A percentile compares a stretch with the other conserved stretches of the same genome.
Evolutionary conservation across 176 grass and related monocot species (phyloP).

Genomic region (Secale cereale): DNA sequence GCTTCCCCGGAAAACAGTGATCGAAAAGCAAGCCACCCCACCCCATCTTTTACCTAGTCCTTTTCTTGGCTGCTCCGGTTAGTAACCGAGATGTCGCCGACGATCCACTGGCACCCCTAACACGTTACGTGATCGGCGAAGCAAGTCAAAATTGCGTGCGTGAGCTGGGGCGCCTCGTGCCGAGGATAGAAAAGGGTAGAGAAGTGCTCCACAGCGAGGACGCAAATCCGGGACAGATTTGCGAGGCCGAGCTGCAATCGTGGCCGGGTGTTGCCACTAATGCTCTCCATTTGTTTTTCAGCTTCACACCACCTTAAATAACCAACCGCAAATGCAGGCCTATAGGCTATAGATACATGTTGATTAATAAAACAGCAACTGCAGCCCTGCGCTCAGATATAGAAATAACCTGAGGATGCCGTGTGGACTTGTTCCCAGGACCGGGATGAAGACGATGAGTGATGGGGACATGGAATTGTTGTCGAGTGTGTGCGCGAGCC

Average conservation of each 20-base stretch:
- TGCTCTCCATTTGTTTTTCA: not conserved
- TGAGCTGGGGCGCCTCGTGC: constrained; percentile 18
- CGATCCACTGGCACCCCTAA: no score
- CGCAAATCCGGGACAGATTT: not conserved
- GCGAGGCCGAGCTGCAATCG: not conserved
- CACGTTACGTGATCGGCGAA: not conserved
- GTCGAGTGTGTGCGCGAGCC: not conserved
- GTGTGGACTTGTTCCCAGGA: not conserved
- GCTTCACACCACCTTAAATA: not conserved
- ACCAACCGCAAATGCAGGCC: not conserved
- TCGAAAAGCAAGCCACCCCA: no score
- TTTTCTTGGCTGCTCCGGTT: no score
- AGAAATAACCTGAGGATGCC: not conserved
- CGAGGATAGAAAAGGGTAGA: not conserved
- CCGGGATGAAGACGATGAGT: not conserved
- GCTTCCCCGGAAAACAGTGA: no score
- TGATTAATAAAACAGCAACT: not conserved
- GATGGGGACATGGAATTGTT: not conserved
- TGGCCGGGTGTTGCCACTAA: not conserved
- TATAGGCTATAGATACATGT: not conserved
- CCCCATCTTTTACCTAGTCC: no score
- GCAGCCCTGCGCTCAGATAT: not conserved
- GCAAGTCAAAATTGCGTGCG: not conserved
- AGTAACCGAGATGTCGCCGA: no score
- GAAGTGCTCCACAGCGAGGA: not conserved